A percentile compares a stretch with the other conserved stretches of the same genome.
Evolutionary conservation across 805 yeast genomes (phyloP).

Genomic region (Komagataella phaffii): DNA sequence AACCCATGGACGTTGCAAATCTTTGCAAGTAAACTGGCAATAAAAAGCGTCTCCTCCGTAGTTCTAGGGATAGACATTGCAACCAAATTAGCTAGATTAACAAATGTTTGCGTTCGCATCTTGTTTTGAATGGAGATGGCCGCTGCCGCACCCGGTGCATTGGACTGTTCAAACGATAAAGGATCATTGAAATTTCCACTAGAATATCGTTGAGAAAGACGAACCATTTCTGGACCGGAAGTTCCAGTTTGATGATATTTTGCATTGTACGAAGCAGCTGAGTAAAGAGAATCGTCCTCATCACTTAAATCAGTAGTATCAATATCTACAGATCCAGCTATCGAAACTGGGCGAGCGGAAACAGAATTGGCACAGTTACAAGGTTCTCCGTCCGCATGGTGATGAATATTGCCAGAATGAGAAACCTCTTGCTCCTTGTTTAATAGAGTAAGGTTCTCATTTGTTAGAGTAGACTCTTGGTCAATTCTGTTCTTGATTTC

Average conservation of each 20-base stretch:
- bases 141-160: slow-evolving; percentile 71
- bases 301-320: slow-evolving; percentile 34
- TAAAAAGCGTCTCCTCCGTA: slow-evolving; percentile 65
- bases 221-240: slow-evolving; percentile 8
- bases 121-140: slow-evolving; percentile 39
- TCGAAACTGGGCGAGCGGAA: slow-evolving; percentile 51
- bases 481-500: slow-evolving; percentile 22
- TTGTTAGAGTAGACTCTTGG: slow-evolving; percentile 9
- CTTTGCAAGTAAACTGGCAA: slow-evolving; percentile 58
- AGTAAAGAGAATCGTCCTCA: slow-evolving; percentile 22
- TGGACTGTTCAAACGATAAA: slow-evolving; percentile 46
- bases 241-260: background rate
- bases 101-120: slow-evolving; percentile 26
- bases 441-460: slow-evolving; percentile 16
- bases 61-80: slow-evolving; percentile 67
- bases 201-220: slow-evolving; percentile 7
- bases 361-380: slow-evolving; percentile 38
- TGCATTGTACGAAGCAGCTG: slow-evolving; percentile 9
- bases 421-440: slow-evolving; percentile 9
- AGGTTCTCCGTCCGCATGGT: slow-evolving; percentile 35
- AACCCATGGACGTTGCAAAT: slow-evolving; percentile 63
- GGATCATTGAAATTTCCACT: slow-evolving; percentile 6
- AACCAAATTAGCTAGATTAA: slow-evolving; percentile 41
- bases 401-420: slow-evolving; percentile 11
- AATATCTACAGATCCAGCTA: slow-evolving; percentile 45